Evolutionary conservation across 169 alveolate species (phyloP), one percentile per base, ranked within the genome.

Genomic region (Plasmodium relictum): DNA sequence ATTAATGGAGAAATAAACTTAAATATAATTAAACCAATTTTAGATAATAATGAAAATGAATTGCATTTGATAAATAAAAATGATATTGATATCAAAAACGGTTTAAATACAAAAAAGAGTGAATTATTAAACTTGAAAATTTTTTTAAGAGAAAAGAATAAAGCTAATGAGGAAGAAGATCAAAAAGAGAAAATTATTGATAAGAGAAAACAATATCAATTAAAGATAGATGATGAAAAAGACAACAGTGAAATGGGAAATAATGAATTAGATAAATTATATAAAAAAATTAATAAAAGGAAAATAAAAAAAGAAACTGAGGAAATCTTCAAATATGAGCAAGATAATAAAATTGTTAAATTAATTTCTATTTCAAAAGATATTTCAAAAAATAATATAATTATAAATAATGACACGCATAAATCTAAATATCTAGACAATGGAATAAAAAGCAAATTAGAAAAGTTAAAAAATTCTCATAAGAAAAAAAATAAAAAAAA

Each of bases 361-460:
- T 18, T 73, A 58, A 39, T 73, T 39, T 73, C 88, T 12, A 73
- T 73, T 12, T 73, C 88, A 54, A 73, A 56, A 31, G 24, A 54
- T 31, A 37, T 73, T 26, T 59, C 88, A 39, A 73, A 56, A 22
- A n/a, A 73, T 58, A 73, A 73, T 24, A 10, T 18, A 31, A 56
- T 7, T 7, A 9, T 14, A 2, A 37, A 73, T 42, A 37, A 3
- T 6, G 56, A 24, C 41, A 42, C 10, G n/a, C 10, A 0, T 14
- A 50, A 6, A 50, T 14, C 10, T 50, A 0, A 14, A 50, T 50
- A 14, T 0, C 10, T 0, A 14, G 59, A 50, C 2, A 50, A 4
- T 14, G 10, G n/a, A 14, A 50, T 14, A 4, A 18, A 50, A 9
- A 45, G 12, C 12, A 12, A 45, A 14, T 14, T 6, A 50, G n/a